Evolutionary conservation across 148 eudicot genomes (phyloP).

Genomic region (Hydrangea macrophylla): DNA sequence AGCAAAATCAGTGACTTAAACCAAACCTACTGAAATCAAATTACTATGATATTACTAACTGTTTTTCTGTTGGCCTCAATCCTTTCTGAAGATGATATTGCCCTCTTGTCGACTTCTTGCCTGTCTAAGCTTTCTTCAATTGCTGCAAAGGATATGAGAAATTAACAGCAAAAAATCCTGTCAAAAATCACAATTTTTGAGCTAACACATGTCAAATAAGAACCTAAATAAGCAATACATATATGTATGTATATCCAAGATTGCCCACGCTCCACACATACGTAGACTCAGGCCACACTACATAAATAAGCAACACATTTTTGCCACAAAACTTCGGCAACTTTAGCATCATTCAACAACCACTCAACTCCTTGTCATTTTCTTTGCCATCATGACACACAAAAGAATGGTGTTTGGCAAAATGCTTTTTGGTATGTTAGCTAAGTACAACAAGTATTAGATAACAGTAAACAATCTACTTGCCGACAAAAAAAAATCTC

Average conservation of each 20-base stretch:
- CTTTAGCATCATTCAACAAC: not conserved
- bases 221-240: not conserved
- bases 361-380: no score
- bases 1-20: not conserved
- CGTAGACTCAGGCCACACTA: not conserved
- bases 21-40: conserved; percentile 7
- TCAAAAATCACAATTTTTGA: conserved; percentile 4
- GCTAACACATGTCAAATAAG: not conserved
- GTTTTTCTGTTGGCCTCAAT: conserved; percentile 49
- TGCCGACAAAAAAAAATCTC: no score
- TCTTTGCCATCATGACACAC: no score
- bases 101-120: conserved; percentile 35
- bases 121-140: conserved; percentile 27
- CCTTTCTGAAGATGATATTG: conserved; percentile 39
- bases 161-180: not conserved
- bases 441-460: no score
- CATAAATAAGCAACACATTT: no score
- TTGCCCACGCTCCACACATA: not conserved
- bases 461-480: no score
- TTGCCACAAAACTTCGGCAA: not conserved
- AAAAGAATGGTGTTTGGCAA: not conserved
- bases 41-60: conserved; percentile 21
- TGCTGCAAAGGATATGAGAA: conserved; percentile 28
- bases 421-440: no score
- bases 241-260: not conserved